Evolutionary conservation across 2,329 filamentous ascomycete genomes (phyloP), one percentile per base, ranked within the genome.

Genomic region (Dactylellina drechsleri): DNA sequence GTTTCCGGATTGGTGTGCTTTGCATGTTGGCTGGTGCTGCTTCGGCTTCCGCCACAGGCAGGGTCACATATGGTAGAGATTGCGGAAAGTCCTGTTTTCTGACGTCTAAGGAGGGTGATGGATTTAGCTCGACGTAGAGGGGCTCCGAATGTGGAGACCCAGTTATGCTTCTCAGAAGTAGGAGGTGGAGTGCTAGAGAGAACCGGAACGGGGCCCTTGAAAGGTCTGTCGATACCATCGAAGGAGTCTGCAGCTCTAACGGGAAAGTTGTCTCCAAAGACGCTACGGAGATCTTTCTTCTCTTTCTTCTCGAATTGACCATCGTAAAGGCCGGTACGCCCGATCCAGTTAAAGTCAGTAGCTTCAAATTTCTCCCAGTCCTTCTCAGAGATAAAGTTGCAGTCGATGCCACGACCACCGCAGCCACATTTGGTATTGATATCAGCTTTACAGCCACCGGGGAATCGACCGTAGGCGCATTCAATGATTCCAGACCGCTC

Each of bases 211-310:
- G 52, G 43, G 7, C 40, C 8, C 41, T 61, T 57, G 28, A 62
- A 64, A 1, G 72, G 53, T 40, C 59, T 41, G 8, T 70, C 65
- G 4, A 54, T 50, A 2, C 65, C 60, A 43, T 76, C 72, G 26
- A 68, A 68, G 15, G 65, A 70, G 12, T 70, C 72, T 4, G 54
- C 65, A 16, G 65, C 60, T 36, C 72, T 41, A 7, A 68, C 64
- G 18, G 72, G 72, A 16, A 76, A 76, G 26, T 65, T 76, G 13
- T 76, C 72, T 16, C 72, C 72, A 54, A 76, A 76, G 10, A 76
- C 64, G 6, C 56, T 58, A 7, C 72, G 72, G 49, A 76, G 65
- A n/a, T 76, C 72, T 23, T 76, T 70, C 43, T 76, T 68, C 36
- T 70, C 72, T 26, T 70, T 70, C 65, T 68, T 68, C 65, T 76